phyloP scores from a whole-genome alignment of 495 filamentous ascomycete genomes.

The Talaromyces adpressus region DNA sequence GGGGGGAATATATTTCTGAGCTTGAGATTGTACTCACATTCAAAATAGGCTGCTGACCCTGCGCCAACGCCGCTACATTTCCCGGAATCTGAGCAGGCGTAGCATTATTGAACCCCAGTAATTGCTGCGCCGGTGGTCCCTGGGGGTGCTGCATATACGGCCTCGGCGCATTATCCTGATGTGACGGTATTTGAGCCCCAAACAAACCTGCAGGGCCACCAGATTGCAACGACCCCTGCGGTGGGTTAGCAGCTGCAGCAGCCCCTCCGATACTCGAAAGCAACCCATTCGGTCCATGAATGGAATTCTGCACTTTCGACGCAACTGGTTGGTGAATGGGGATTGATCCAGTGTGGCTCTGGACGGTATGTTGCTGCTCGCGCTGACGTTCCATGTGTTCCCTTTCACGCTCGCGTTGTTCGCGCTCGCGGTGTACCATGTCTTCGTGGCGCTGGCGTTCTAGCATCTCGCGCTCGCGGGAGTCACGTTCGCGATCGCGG shows the following conservation, averaged over 20 bases:
- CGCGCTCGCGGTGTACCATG: constrained; percentile 56
- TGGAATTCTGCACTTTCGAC: constrained; percentile 67
- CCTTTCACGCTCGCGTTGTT: constrained; percentile 39
- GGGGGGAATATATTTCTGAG: too few species aligned
- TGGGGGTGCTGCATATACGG: constrained; percentile 58
- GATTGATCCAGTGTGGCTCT: constrained; percentile 76
- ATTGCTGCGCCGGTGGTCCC: constrained; percentile 48
- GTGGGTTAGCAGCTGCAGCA: constrained; percentile 30
- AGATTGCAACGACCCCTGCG: constrained; percentile 54
- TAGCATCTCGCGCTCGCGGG: constrained; percentile 40
- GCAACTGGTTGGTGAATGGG: constrained; percentile 89
- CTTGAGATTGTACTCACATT: constrained; percentile 56
- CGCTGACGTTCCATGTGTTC: constrained; percentile 44
- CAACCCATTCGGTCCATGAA: constrained; percentile 82
- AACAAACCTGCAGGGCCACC: constrained; percentile 61
- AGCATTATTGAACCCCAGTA: constrained; percentile 49
- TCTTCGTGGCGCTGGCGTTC: constrained; percentile 52
- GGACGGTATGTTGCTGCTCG: constrained; percentile 57
- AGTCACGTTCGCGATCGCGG: constrained; percentile 46
- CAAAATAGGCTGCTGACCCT: constrained; percentile 92
- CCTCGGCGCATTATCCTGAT: constrained; percentile 50
- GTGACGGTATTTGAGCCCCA: constrained; percentile 52
- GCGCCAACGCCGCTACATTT: constrained; percentile 54
- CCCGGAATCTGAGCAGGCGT: constrained; percentile 40
- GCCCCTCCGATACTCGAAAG: constrained; percentile 64